phyloP scores from a whole-genome alignment of 1,139 yeast genomes.

The Kodamaea derodonti region DNA sequence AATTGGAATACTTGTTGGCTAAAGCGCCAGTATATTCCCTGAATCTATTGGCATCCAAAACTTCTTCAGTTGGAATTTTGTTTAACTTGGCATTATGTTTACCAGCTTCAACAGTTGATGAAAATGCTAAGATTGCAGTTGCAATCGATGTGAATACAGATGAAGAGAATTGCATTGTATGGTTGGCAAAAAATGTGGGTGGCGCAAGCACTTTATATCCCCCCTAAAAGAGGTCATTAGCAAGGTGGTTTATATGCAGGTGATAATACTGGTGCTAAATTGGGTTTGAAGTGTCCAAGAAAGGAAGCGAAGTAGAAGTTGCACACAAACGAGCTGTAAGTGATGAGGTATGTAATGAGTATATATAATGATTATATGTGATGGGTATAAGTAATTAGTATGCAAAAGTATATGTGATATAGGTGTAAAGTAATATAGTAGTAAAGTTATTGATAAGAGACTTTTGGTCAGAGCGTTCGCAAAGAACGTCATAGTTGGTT shows the following conservation, averaged over 20 bases:
- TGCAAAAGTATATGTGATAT: too few species aligned
- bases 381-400: too few species aligned
- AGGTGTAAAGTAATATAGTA: too few species aligned
- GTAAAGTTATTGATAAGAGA: too few species aligned
- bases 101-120: constrained; percentile 51
- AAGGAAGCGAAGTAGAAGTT: too few species aligned
- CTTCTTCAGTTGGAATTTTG: constrained; percentile 61
- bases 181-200: background rate
- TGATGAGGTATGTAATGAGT: too few species aligned
- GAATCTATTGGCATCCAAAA: constrained; percentile 56
- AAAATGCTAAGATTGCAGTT: constrained; percentile 19
- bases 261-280: too few species aligned
- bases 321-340: too few species aligned
- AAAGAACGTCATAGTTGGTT: too few species aligned
- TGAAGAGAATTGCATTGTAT: constrained; percentile 30
- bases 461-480: too few species aligned
- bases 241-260: background rate
- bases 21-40: constrained; percentile 65
- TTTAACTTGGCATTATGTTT: constrained; percentile 59
- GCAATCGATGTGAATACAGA: constrained; percentile 40
- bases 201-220: constrained; percentile 1
- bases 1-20: constrained; percentile 65
- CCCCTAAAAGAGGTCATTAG: background rate
- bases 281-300: too few species aligned
- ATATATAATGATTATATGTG: too few species aligned